Percentiles rank a stretch among this genome's conserved stretches.
phyloP scores from a whole-genome alignment of 495 filamentous ascomycete species.

The Penicillium paxilli region DNA sequence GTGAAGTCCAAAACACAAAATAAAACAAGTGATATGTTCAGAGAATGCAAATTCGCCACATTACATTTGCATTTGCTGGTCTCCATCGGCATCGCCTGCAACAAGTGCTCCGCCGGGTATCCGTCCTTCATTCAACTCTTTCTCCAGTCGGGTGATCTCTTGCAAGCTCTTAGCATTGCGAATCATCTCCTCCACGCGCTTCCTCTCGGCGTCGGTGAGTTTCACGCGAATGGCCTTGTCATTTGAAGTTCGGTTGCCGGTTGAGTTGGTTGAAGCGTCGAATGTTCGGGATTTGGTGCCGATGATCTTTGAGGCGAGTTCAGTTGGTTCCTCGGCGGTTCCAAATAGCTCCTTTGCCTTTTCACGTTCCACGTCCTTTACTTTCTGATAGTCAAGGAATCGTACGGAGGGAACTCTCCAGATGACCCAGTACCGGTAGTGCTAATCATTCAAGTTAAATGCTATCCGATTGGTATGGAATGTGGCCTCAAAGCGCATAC shows the following conservation, averaged over 20 bases:
- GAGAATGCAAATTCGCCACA: not conserved
- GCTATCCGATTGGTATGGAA: not conserved
- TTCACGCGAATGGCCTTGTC: slow-evolving; percentile 70
- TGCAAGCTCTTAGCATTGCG: slow-evolving; percentile 81
- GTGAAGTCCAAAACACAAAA: slow-evolving; percentile 7
- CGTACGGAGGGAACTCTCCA: slow-evolving; percentile 82
- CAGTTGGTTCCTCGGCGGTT: slow-evolving; percentile 69
- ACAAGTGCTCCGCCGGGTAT: slow-evolving; percentile 67
- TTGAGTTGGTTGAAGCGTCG: slow-evolving; percentile 56
- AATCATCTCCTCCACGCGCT: slow-evolving; percentile 72
- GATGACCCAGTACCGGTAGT: slow-evolving; percentile 91
- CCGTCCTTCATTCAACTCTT: slow-evolving; percentile 81
- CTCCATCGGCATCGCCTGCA: slow-evolving; percentile 33
- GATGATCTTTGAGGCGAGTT: slow-evolving; percentile 86
- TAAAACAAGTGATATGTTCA: slow-evolving; percentile 16
- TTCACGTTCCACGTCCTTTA: slow-evolving; percentile 79
- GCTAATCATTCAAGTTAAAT: slow-evolving; percentile 45
- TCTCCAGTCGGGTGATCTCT: slow-evolving; percentile 80
- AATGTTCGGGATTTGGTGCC: slow-evolving; percentile 83
- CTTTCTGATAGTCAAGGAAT: slow-evolving; percentile 91
- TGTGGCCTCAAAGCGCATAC: slow-evolving; percentile 46
- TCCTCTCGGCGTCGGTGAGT: slow-evolving; percentile 68
- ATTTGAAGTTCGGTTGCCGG: slow-evolving; percentile 41
- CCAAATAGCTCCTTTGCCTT: slow-evolving; percentile 82
- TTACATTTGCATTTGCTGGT: slow-evolving; percentile 39